Percentiles rank a stretch among this genome's conserved stretches.
Conservation (phyloP, 2,329 filamentous ascomycete species). For the Penicillium olsonii region DNA sequence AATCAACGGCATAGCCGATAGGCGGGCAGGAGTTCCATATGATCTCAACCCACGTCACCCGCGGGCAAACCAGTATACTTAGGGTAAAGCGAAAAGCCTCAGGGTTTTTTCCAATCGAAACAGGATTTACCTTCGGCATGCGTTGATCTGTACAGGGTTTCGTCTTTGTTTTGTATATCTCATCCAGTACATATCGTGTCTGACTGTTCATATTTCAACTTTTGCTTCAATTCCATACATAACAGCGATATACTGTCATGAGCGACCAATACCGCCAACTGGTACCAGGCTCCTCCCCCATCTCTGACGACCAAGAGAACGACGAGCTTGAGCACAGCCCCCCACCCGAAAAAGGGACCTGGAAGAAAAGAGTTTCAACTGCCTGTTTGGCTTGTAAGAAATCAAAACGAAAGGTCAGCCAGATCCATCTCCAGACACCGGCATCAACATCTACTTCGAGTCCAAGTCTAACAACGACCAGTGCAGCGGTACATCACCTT, state of each 20-base stretch:
- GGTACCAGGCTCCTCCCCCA: conserved; percentile 27
- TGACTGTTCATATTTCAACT: background rate
- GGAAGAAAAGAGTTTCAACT: conserved; percentile 43
- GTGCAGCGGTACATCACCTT: conserved; percentile 42
- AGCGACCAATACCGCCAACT: conserved; percentile 27
- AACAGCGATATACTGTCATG: conserved; percentile 14
- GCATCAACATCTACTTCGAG: background rate
- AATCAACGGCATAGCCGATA: background rate
- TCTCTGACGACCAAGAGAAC: conserved; percentile 4
- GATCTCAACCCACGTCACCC: conserved; percentile 24
- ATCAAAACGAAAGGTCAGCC: conserved; percentile 40
- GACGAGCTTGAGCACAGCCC: conserved; percentile 10
- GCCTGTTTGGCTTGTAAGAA: conserved; percentile 44
- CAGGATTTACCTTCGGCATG: no score
- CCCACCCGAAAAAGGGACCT: conserved; percentile 12
- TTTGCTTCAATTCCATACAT: no score
- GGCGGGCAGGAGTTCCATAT: conserved; percentile 23
- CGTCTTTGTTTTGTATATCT: no score
- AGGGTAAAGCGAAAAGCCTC: no score
- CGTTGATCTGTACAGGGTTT: no score
- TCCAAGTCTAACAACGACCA: conserved; percentile 14
- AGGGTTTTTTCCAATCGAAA: no score
- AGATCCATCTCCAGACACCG: no score
- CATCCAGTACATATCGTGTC: background rate
- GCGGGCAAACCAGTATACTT: conserved; percentile 10